Conservation (phyloP, 202 grass and related monocot genomes). For the Bolboschoenoplectus hybrid region DNA sequence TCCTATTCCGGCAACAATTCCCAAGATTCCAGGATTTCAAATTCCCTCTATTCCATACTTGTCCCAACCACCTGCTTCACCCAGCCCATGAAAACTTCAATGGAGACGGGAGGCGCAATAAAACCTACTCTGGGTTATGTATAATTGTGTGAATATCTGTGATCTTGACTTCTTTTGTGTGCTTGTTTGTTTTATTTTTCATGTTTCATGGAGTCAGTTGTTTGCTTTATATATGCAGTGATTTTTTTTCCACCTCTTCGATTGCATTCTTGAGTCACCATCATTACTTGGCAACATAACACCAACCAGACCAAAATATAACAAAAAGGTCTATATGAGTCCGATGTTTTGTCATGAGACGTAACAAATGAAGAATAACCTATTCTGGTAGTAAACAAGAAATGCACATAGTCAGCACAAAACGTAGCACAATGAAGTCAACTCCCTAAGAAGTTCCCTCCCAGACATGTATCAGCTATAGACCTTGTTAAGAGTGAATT, state of each 20-base stretch:
- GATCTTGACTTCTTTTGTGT: background rate
- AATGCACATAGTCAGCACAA: background rate
- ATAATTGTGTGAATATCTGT: background rate
- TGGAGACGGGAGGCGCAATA: background rate
- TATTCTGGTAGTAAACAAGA: background rate
- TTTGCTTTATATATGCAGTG: background rate
- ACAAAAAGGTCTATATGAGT: background rate
- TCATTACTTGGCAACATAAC: background rate
- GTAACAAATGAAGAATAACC: background rate
- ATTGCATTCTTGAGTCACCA: background rate
- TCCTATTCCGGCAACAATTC: conserved; percentile 1
- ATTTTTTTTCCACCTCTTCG: background rate
- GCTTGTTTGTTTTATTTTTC: background rate
- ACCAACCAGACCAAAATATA: background rate
- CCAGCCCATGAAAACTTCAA: conserved; percentile 21
- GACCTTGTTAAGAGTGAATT: background rate
- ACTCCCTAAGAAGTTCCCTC: background rate
- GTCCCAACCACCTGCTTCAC: conserved; percentile 20
- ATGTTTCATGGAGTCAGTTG: background rate
- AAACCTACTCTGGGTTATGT: background rate
- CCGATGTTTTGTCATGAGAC: background rate
- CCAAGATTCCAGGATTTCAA: conserved; percentile 19
- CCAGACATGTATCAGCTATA: background rate
- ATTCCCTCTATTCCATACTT: conserved; percentile 32
- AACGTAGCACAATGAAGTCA: background rate